Conservation (phyloP, 441 rosid genomes). For the Brassica balearica region DNA sequence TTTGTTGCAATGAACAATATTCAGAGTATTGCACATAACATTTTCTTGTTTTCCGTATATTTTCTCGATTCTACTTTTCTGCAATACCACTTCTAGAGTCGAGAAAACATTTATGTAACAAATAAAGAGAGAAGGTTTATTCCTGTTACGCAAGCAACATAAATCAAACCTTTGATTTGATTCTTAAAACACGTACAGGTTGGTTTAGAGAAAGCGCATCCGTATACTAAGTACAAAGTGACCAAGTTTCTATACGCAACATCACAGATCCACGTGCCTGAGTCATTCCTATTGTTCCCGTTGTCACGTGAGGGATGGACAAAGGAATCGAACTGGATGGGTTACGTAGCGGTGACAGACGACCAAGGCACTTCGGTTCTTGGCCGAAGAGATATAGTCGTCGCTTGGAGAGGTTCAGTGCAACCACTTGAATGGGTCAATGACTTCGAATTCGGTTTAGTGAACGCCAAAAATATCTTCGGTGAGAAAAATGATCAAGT, state of each 20-base stretch:
- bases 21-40: not conserved
- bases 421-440: slow-evolving; percentile 76
- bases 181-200: slow-evolving; percentile 42
- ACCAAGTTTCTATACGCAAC: slow-evolving; percentile 83
- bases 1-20: not conserved
- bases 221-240: slow-evolving; percentile 62
- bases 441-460: slow-evolving; percentile 64
- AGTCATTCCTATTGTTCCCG: slow-evolving; percentile 63
- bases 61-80: not conserved
- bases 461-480: slow-evolving; percentile 57
- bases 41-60: not conserved
- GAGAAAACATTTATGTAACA: not conserved
- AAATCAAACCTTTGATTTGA: not conserved
- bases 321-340: slow-evolving; percentile 90
- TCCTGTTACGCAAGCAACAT: slow-evolving; percentile 29
- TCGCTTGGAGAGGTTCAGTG: slow-evolving; percentile 90
- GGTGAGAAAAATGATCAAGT: slow-evolving; percentile 44
- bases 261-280: slow-evolving; percentile 65
- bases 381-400: slow-evolving; percentile 86
- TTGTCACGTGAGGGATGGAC: slow-evolving; percentile 86
- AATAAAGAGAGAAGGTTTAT: not conserved
- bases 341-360: slow-evolving; percentile 84
- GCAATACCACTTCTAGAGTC: not conserved
- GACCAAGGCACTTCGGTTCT: slow-evolving; percentile 64
- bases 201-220: slow-evolving; percentile 59